Conservation (phyloP, 1,284 basidiomycete genomes). For the Apiotrichum gamsii region DNA sequence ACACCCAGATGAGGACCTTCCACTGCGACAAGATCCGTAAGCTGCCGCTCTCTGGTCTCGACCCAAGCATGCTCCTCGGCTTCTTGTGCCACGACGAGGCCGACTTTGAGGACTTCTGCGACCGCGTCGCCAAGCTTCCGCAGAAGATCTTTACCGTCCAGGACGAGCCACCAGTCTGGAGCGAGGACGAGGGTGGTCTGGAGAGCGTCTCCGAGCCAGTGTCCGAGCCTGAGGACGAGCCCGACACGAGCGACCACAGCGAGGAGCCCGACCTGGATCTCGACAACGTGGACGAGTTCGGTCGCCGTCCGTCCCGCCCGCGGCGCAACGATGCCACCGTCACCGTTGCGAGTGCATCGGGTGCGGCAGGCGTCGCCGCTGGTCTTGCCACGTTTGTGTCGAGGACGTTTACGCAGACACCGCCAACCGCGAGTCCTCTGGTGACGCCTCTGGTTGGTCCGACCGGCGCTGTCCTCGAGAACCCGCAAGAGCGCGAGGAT, state of each 20-base stretch:
- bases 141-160: constrained; percentile 73
- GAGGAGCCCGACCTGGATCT: constrained; percentile 7
- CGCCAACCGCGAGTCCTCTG: too few relatives aligned
- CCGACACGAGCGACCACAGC: neutral
- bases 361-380: too few relatives aligned
- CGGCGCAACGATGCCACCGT: neutral
- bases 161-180: constrained; percentile 77
- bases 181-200: constrained; percentile 64
- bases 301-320: neutral
- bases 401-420: too few relatives aligned
- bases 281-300: constrained; percentile 10
- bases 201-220: constrained; percentile 68
- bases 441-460: neutral
- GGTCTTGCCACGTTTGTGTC: too few relatives aligned
- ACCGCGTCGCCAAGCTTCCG: constrained; percentile 62
- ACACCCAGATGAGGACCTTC: constrained; percentile 72
- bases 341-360: neutral
- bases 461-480: neutral
- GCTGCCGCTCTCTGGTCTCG: constrained; percentile 83
- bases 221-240: constrained; percentile 9
- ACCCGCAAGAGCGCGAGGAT: too few relatives aligned
- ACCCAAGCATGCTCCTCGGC: constrained; percentile 94
- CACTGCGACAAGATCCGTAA: constrained; percentile 90
- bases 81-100: constrained; percentile 75
- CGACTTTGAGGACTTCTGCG: constrained; percentile 77